These are phyloP conservation scores for Rhizomucor pusillus DNA, from an alignment of 371 early-diverging fungal species.

Conservation along the genomic window DNA sequence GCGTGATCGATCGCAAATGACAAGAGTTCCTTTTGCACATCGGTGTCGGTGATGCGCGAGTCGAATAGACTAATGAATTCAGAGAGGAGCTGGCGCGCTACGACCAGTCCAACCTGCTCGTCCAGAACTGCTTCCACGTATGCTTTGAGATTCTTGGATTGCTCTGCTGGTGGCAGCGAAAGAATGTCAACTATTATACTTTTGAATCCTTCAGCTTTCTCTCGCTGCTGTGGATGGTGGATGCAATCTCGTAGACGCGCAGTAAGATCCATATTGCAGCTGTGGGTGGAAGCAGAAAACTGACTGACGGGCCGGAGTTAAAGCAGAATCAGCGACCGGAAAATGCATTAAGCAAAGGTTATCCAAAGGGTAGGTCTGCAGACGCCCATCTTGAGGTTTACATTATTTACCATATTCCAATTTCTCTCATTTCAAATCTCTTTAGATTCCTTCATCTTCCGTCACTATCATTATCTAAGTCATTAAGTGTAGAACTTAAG, in stretches of 20 bases:
- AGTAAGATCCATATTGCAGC: slow-evolving; percentile 33
- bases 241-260: slow-evolving; percentile 27
- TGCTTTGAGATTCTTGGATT: slow-evolving; percentile 27
- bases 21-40: slow-evolving; percentile 50
- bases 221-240: slow-evolving; percentile 36
- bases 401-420: too few species aligned
- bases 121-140: slow-evolving; percentile 65
- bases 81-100: slow-evolving; percentile 68
- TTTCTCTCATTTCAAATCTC: too few species aligned
- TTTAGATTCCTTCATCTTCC: too few species aligned
- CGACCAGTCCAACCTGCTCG: slow-evolving; percentile 74
- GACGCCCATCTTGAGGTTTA: too few species aligned
- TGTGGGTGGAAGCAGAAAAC: too few species aligned
- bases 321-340: too few species aligned
- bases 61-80: slow-evolving; percentile 55
- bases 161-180: slow-evolving; percentile 10
- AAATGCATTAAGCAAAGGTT: too few species aligned
- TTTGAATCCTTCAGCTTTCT: slow-evolving; percentile 39
- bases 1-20: slow-evolving; percentile 58
- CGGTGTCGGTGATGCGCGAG: slow-evolving; percentile 32
- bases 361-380: too few species aligned
- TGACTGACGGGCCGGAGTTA: too few species aligned
- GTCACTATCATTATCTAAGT: too few species aligned
- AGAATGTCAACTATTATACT: slow-evolving; percentile 30
- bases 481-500: too few species aligned